These are phyloP conservation scores for Colletotrichum liaoningense DNA, from an alignment of 2,329 filamentous ascomycete species.

Conservation along the genomic window DNA sequence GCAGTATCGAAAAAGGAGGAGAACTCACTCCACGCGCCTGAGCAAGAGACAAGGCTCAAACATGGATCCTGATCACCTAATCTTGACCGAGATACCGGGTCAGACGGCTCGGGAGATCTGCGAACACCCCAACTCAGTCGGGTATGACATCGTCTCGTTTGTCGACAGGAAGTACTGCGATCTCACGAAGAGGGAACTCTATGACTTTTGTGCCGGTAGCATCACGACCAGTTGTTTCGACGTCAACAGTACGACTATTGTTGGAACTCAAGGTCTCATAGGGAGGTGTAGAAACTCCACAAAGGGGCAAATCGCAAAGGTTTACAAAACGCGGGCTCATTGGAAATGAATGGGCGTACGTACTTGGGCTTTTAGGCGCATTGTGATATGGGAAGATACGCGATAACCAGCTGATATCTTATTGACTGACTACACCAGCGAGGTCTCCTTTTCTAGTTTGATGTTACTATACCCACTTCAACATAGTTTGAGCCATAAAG, in stretches of 20 bases:
- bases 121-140: conserved; percentile 6
- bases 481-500: too few relatives aligned
- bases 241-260: not conserved
- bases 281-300: not conserved
- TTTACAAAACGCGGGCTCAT: not conserved
- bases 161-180: conserved; percentile 26
- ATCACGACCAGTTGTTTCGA: conserved; percentile 17
- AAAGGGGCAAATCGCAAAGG: not conserved
- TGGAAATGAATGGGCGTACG: conserved; percentile 2
- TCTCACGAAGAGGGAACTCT: not conserved
- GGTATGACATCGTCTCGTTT: conserved; percentile 22
- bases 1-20: not conserved
- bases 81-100: conserved; percentile 13
- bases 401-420: not conserved
- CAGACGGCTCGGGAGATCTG: conserved; percentile 19
- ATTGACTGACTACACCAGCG: not conserved
- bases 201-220: conserved; percentile 1
- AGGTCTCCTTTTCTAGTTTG: not conserved
- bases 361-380: too few relatives aligned
- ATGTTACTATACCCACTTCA: not conserved
- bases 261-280: not conserved
- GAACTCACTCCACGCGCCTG: not conserved
- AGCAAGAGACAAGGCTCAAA: conserved; percentile 4
- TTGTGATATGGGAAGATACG: not conserved
- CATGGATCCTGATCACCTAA: conserved; percentile 7